Conservation (phyloP, 192 early-diverging fungal species). For the Ramicandelaber brevisporus region DNA sequence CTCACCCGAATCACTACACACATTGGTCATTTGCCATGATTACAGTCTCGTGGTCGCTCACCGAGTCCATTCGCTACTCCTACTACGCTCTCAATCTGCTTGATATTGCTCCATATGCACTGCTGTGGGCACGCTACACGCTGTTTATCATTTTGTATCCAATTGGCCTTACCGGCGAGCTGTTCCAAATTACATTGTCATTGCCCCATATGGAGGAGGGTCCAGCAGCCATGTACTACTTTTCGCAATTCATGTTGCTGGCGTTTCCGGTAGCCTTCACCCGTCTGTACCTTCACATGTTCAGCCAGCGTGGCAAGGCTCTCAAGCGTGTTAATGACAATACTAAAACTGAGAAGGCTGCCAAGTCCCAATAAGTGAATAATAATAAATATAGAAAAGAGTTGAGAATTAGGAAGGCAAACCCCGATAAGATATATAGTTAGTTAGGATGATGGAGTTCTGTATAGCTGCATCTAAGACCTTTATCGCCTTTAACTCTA, state of each 20-base stretch:
- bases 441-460: too few relatives aligned
- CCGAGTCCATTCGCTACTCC: conserved; percentile 77
- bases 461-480: too few relatives aligned
- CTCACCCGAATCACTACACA: conserved; percentile 32
- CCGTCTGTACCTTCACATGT: conserved; percentile 81
- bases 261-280: conserved; percentile 53
- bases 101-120: conserved; percentile 20
- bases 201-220: conserved; percentile 30
- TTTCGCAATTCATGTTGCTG: conserved; percentile 24
- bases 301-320: conserved; percentile 57
- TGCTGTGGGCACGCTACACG: conserved; percentile 76
- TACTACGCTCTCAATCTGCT: conserved; percentile 61
- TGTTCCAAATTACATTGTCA: conserved; percentile 43
- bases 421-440: too few relatives aligned
- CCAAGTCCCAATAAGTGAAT: too few relatives aligned
- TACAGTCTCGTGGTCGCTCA: conserved; percentile 75
- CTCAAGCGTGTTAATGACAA: too few relatives aligned
- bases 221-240: conserved; percentile 25
- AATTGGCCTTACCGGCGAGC: conserved; percentile 61
- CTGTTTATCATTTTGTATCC: conserved; percentile 91
- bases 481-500: too few relatives aligned
- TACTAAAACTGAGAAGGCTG: too few relatives aligned
- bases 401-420: too few relatives aligned
- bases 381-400: too few relatives aligned
- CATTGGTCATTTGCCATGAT: conserved; percentile 51